A percentile compares a stretch with the other conserved stretches of the same genome.
phyloP scores from a whole-genome alignment of 164 flowering plant species.

The Tetracentron sinense region DNA sequence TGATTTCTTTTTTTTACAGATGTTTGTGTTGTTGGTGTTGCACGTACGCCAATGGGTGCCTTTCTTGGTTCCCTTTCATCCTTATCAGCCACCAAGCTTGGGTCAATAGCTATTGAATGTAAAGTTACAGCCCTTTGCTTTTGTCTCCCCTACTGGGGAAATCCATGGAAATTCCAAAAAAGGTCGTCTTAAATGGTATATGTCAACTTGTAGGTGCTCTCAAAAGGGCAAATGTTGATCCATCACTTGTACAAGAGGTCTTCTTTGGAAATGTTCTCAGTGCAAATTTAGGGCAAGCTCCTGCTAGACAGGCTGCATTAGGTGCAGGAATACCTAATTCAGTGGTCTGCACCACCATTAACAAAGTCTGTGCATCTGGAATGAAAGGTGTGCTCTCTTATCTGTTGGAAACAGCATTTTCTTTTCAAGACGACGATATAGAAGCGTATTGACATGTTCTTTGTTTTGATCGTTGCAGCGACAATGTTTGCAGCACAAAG shows the following conservation, averaged over 20 bases:
- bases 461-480: conserved; percentile 34
- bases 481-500: conserved; percentile 71
- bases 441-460: not conserved
- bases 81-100: conserved; percentile 81
- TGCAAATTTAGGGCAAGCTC: conserved; percentile 98
- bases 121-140: conserved; percentile 1
- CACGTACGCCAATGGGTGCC: conserved; percentile 95
- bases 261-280: conserved; percentile 95
- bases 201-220: conserved; percentile 60
- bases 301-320: conserved; percentile 95
- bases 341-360: conserved; percentile 79
- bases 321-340: conserved; percentile 91
- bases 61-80: conserved; percentile 90
- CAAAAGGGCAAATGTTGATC: conserved; percentile 73
- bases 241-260: conserved; percentile 87
- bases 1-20: conserved; percentile 42
- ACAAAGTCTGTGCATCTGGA: conserved; percentile 93
- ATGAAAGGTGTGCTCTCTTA: conserved; percentile 62
- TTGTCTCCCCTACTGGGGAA: not conserved
- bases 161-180: not conserved
- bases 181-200: not conserved
- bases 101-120: conserved; percentile 82
- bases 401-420: not conserved
- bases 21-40: conserved; percentile 95
- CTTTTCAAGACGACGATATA: not conserved